Conservation (phyloP, 1,139 yeast species). For the Sugiyamaella novakii region DNA sequence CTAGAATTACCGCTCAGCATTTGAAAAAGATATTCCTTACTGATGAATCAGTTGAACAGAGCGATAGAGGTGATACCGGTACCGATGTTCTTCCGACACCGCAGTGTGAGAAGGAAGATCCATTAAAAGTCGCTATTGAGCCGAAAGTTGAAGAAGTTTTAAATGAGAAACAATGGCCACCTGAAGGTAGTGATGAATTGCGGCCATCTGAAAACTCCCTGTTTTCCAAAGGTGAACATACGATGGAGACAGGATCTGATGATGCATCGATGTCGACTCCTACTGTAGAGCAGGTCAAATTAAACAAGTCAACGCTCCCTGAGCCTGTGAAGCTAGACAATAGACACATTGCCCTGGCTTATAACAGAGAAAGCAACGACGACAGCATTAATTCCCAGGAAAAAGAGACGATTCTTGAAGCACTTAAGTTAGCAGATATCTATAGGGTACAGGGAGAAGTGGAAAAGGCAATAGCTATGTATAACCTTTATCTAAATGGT, state of each 20-base stretch:
- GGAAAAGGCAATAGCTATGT: constrained; percentile 13
- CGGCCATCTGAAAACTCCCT: background rate
- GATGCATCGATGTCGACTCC: background rate
- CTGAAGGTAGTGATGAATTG: background rate
- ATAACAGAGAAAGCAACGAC: background rate
- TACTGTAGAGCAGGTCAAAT: background rate
- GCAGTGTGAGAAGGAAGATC: constrained; percentile 19
- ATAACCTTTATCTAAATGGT: constrained; percentile 8
- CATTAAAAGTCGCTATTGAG: constrained; percentile 1
- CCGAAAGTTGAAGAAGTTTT: background rate
- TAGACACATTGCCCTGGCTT: background rate
- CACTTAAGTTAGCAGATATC: constrained; percentile 12
- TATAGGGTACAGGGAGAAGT: constrained; percentile 4
- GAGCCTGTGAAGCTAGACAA: constrained; percentile 9
- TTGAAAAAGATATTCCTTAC: constrained; percentile 66
- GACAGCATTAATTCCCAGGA: background rate
- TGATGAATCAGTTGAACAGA: constrained; percentile 26
- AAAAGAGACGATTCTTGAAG: constrained; percentile 5
- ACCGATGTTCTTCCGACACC: constrained; percentile 16
- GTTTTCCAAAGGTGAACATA: no score
- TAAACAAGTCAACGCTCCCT: background rate
- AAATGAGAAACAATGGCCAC: background rate
- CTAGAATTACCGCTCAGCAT: constrained; percentile 87
- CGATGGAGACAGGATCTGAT: background rate
- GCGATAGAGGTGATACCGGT: constrained; percentile 18